Evolutionary conservation across 768 basidiomycete species (phyloP).

Genomic region (Podaxis sp.): DNA sequence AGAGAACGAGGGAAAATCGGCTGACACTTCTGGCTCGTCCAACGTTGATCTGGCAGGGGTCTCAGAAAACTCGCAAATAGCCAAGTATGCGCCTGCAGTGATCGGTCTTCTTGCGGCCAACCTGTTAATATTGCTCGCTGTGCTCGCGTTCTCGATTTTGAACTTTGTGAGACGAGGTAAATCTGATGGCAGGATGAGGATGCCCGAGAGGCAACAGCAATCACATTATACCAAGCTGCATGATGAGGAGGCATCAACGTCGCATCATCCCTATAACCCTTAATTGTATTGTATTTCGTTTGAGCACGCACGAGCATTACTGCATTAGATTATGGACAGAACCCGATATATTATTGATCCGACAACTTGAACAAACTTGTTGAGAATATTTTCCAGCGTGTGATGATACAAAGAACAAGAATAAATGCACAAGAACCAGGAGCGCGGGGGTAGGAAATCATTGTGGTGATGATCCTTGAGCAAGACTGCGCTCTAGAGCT

Average conservation of each 20-base stretch:
- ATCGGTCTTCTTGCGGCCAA: slow-evolving; percentile 8
- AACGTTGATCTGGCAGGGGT: neutral
- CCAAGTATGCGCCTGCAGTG: slow-evolving; percentile 3
- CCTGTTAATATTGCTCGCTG: slow-evolving; percentile 1
- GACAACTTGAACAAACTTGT: neutral
- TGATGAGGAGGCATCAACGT: neutral
- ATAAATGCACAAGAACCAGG: neutral
- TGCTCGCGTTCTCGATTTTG: slow-evolving; percentile 5
- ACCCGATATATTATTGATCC: no score
- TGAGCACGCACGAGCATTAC: no score
- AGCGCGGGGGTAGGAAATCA: neutral
- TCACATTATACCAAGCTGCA: neutral
- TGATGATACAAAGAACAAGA: neutral
- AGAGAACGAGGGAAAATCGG: neutral
- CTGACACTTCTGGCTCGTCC: neutral
- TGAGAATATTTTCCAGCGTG: neutral
- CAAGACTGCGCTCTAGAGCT: slow-evolving; percentile 22
- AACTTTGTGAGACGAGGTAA: slow-evolving; percentile 1
- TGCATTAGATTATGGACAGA: no score
- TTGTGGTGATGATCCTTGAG: slow-evolving; percentile 7
- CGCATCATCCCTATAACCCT: no score
- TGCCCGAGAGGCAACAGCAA: neutral
- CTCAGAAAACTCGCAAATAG: neutral
- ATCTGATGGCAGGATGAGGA: neutral
- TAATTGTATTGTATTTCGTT: neutral